These are phyloP conservation scores for Suhomyces prunicola DNA, from an alignment of 805 yeast genomes.

Conservation along the genomic window DNA sequence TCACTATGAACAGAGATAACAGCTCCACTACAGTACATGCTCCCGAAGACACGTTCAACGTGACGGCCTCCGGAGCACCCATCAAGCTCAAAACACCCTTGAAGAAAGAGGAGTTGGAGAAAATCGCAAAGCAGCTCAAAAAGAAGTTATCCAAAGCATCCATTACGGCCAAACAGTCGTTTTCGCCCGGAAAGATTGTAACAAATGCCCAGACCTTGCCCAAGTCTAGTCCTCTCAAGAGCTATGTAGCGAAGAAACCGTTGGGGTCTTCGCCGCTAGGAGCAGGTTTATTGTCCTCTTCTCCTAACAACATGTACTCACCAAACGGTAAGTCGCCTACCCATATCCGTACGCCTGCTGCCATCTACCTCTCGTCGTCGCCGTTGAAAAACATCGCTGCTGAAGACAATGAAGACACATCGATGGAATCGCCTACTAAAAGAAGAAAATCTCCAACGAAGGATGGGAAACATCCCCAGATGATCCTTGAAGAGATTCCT, in stretches of 20 bases:
- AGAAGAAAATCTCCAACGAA: slow-evolving; percentile 10
- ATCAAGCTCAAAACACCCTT: slow-evolving; percentile 33
- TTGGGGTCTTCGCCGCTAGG: slow-evolving; percentile 18
- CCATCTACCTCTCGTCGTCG: slow-evolving; percentile 33
- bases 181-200: slow-evolving; percentile 11
- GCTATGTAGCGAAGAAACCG: slow-evolving; percentile 24
- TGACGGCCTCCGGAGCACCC: slow-evolving; percentile 2
- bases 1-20: slow-evolving; percentile 1
- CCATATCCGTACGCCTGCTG: slow-evolving; percentile 34
- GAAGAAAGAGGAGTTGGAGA: slow-evolving; percentile 43
- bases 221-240: slow-evolving; percentile 30
- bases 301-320: slow-evolving; percentile 32
- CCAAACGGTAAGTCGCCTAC: slow-evolving; percentile 41
- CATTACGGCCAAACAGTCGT: slow-evolving; percentile 41
- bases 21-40: slow-evolving; percentile 1
- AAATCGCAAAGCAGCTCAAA: slow-evolving; percentile 42
- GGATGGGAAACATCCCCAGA: slow-evolving; percentile 10
- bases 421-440: slow-evolving; percentile 35
- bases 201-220: slow-evolving; percentile 13
- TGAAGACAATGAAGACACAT: slow-evolving; percentile 7
- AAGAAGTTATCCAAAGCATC: slow-evolving; percentile 41
- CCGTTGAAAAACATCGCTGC: slow-evolving; percentile 26
- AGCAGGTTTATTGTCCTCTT: slow-evolving; percentile 20
- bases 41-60: slow-evolving; percentile 1
- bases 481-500: slow-evolving; percentile 31